Evolutionary conservation across 2,329 filamentous ascomycete genomes (phyloP), one percentile per base, ranked within the genome.

Genomic region (Exserohilum rostratum): DNA sequence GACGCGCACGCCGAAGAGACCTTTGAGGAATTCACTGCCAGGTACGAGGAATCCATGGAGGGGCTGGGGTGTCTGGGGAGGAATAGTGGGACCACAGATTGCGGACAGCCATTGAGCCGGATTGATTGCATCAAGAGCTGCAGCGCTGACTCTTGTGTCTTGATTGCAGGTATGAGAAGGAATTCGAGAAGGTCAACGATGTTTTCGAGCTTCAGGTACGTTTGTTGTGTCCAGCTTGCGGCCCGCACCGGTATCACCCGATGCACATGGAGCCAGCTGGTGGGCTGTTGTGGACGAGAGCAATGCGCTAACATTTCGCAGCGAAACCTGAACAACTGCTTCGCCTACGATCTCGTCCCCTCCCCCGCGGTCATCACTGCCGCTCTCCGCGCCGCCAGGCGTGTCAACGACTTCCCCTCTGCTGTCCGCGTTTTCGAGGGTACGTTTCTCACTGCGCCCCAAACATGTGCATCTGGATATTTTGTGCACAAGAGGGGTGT

Each of bases 341-440:
- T 99, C 82, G 95, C 95, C 76, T 99, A 99, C 88, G 95, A 99
- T 88, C 89, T 99, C 74, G 95, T 99, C 66, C 95, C 96, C 74
- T 95, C 93, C 39, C 88, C 93, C 64, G 87, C 90, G 68, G 95
- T 99, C 76, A 86, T 97, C 78, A 87, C 86, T 71, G 93, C 95
- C 71, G 95, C 95, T 64, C 87, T 99, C 72, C 92, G 89, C 81
- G 95, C 95, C 70, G 95, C 95, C 68, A 86, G 95, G 78, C 87
- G 95, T 78, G 95, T 99, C 77, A 97, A 99, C 80, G 95, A 99
- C 84, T 98, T 89, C 83, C 95, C 95, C 67, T 99, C 95, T 65
- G 95, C 95, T 70, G 95, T 99, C 75, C 91, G 95, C 76, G 89
- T 99, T 79, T 99, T 99, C 78, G 95, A 99, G 87, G 95, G 93